Evolutionary conservation across 176 grass and related monocot species (phyloP).

Genomic region (Oryza glumipatula): DNA sequence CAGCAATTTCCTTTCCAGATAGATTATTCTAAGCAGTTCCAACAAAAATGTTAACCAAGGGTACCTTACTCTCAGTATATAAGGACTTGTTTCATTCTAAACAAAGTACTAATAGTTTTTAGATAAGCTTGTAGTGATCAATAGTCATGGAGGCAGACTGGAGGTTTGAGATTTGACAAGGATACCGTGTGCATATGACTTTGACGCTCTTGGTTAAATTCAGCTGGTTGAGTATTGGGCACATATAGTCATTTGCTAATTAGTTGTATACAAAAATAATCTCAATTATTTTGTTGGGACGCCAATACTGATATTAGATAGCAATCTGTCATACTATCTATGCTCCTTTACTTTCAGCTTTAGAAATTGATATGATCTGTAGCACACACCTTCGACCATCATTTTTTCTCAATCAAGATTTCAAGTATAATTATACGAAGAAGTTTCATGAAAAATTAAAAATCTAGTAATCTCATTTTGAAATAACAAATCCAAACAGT

Average conservation of each 20-base stretch:
- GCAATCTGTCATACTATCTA: not conserved
- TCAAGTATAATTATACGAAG: not conserved
- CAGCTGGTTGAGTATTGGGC: constrained; percentile 8
- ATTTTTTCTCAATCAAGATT: not conserved
- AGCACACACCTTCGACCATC: not conserved
- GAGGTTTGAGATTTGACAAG: not conserved
- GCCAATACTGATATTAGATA: not conserved
- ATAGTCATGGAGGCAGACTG: not conserved
- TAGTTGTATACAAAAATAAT: not conserved
- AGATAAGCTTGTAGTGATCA: not conserved
- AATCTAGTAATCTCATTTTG: not conserved
- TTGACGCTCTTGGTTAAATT: constrained; percentile 16
- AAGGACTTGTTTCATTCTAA: not conserved
- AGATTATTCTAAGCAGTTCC: not conserved
- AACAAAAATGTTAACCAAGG: not conserved
- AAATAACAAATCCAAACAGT: not conserved
- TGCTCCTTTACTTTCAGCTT: not conserved
- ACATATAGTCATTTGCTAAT: constrained; percentile 1
- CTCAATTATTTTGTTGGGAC: not conserved
- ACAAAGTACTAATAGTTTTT: not conserved
- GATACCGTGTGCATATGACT: not conserved
- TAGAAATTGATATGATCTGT: not conserved
- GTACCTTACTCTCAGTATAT: not conserved
- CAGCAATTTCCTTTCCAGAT: not conserved
- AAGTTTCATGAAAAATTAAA: not conserved